phyloP scores from a whole-genome alignment of 106 monocot genomes.

The Allium fistulosum region DNA sequence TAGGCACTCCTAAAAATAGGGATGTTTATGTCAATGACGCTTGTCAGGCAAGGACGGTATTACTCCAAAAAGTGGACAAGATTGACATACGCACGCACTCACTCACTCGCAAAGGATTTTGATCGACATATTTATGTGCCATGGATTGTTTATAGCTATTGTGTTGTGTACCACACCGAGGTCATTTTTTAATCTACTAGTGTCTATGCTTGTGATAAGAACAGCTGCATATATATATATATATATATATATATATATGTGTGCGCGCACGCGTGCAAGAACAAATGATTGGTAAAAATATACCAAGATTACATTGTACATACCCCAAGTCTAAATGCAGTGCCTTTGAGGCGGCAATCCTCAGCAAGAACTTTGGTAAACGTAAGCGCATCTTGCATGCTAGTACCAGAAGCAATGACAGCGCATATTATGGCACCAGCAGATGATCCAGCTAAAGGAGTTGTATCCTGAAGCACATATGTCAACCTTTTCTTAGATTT shows the following conservation, averaged over 20 bases:
- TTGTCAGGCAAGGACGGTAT: too few species aligned
- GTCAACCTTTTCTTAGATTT: too few species aligned
- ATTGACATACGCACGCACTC: too few species aligned
- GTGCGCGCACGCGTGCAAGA: not conserved
- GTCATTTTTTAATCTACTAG: too few species aligned
- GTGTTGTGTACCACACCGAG: too few species aligned
- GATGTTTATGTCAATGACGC: too few species aligned
- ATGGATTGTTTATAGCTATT: too few species aligned
- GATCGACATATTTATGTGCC: too few species aligned
- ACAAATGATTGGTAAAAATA: not conserved
- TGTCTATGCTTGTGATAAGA: not conserved
- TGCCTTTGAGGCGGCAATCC: conserved; percentile 84
- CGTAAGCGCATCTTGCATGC: conserved; percentile 66
- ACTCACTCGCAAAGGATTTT: too few species aligned
- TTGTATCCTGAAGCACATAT: conserved; percentile 52
- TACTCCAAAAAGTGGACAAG: too few species aligned
- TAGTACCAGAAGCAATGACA: conserved; percentile 74
- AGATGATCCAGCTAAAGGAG: conserved; percentile 95
- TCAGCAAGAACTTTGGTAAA: conserved; percentile 75
- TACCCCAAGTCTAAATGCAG: conserved; percentile 96
- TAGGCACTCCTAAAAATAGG: too few species aligned
- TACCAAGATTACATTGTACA: not conserved
- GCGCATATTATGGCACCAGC: conserved; percentile 94
- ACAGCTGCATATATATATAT: not conserved
- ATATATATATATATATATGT: too few species aligned